A percentile compares a stretch with the other conserved stretches of the same genome.
Evolutionary conservation across 148 eudicot species (phyloP).

Genomic region (Cornus florida): DNA sequence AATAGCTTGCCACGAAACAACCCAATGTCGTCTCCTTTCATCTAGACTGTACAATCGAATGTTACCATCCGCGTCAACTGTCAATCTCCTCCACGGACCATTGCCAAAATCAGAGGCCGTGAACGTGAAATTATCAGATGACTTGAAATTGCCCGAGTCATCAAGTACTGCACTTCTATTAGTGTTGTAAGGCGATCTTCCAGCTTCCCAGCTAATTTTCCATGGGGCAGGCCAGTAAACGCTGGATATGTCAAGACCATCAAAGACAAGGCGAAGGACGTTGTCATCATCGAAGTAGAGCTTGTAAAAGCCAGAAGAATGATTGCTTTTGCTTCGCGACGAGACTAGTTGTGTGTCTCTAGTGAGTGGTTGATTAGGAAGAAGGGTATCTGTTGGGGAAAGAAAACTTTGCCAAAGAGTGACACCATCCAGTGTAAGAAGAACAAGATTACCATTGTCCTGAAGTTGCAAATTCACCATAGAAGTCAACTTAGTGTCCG

Average conservation of each 20-base stretch:
- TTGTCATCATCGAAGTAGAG: slow-evolving; percentile 40
- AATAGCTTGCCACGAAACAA: slow-evolving; percentile 44
- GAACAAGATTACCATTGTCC: slow-evolving; percentile 42
- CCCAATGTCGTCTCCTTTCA: slow-evolving; percentile 25
- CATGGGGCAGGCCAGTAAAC: slow-evolving; percentile 38
- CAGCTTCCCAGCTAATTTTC: slow-evolving; percentile 3
- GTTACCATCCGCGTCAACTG: slow-evolving; percentile 49
- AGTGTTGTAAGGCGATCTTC: slow-evolving; percentile 24
- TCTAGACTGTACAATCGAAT: slow-evolving; percentile 42
- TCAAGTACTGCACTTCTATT: slow-evolving; percentile 31
- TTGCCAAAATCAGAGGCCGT: slow-evolving; percentile 27
- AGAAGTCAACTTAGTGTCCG: slow-evolving; percentile 13
- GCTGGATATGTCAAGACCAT: slow-evolving; percentile 33
- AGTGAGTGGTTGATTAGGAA: slow-evolving; percentile 38
- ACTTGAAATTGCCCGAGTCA: slow-evolving; percentile 35
- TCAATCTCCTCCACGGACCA: slow-evolving; percentile 37
- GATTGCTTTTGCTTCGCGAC: slow-evolving; percentile 27
- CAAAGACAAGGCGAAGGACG: slow-evolving; percentile 26
- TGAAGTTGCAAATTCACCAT: slow-evolving; percentile 17
- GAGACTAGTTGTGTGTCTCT: slow-evolving; percentile 27
- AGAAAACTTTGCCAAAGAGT: slow-evolving; percentile 54
- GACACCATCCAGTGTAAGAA: not conserved
- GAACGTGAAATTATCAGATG: slow-evolving; percentile 30
- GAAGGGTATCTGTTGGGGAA: slow-evolving; percentile 45
- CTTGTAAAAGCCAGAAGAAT: slow-evolving; percentile 45